These are phyloP conservation scores for Solanum medicagineum DNA, from an alignment of 257 asterid species.

Conservation along the genomic window DNA sequence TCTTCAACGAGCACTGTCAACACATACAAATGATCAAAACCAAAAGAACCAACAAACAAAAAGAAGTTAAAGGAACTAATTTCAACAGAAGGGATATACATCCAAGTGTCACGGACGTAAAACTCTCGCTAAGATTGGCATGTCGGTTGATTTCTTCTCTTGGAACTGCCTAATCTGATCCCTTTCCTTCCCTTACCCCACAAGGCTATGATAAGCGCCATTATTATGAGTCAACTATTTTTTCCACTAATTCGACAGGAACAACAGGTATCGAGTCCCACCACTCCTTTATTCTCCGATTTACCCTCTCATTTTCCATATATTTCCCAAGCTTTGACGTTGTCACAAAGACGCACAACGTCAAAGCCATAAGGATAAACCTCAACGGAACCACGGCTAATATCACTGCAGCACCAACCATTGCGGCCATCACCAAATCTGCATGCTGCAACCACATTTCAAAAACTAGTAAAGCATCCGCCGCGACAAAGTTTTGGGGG, in stretches of 20 bases:
- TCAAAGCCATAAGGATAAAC: slow-evolving; percentile 29
- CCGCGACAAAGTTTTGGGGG: not conserved
- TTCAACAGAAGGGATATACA: not conserved
- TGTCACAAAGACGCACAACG: slow-evolving; percentile 20
- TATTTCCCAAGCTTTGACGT: slow-evolving; percentile 36
- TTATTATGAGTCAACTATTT: not conserved
- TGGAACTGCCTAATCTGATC: too few relatives aligned
- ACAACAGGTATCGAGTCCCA: slow-evolving; percentile 86
- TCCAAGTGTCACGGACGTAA: too few relatives aligned
- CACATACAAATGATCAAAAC: not conserved
- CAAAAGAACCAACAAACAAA: not conserved
- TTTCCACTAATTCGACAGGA: slow-evolving; percentile 40
- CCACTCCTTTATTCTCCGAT: slow-evolving; percentile 71
- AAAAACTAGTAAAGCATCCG: not conserved
- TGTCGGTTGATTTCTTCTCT: too few relatives aligned
- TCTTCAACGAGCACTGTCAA: too few relatives aligned
- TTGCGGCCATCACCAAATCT: slow-evolving; percentile 36
- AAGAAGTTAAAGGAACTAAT: not conserved
- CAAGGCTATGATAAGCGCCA: too few relatives aligned
- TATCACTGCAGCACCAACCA: slow-evolving; percentile 21
- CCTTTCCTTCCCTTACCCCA: too few relatives aligned
- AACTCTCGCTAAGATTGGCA: too few relatives aligned
- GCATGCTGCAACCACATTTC: slow-evolving; percentile 40
- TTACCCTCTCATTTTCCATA: slow-evolving; percentile 41
- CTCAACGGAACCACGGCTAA: slow-evolving; percentile 55